Evolutionary conservation across 2,329 filamentous ascomycete genomes (phyloP).

Genomic region (Akanthomyces dipterigenus): DNA sequence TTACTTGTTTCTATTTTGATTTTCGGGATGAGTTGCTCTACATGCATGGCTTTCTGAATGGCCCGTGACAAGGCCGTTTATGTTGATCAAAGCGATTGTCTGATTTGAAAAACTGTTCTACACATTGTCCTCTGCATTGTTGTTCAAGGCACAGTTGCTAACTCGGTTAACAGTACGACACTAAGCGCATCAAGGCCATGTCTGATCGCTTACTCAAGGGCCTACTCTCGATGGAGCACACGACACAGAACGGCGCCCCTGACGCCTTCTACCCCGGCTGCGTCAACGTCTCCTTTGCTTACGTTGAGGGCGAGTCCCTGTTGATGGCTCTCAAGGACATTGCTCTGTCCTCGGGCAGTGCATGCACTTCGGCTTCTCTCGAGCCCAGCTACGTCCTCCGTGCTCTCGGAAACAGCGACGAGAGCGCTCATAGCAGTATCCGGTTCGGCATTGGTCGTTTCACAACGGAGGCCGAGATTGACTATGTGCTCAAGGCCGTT

Average conservation of each 20-base stretch:
- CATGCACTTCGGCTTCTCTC: conserved; percentile 92
- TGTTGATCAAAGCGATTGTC: conserved; percentile 64
- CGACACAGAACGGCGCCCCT: conserved; percentile 79
- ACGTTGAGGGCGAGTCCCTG: conserved; percentile 95
- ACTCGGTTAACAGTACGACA: conserved; percentile 66
- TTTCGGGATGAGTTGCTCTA: conserved; percentile 72
- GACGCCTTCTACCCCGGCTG: conserved; percentile 87
- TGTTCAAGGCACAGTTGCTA: background rate
- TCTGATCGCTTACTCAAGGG: conserved; percentile 80
- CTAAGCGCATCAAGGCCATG: conserved; percentile 72
- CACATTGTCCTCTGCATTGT: conserved; percentile 12
- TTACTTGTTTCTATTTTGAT: conserved; percentile 18
- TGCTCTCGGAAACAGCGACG: conserved; percentile 90
- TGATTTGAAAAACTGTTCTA: conserved; percentile 33
- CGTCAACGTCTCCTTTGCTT: conserved; percentile 97
- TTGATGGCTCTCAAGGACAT: conserved; percentile 99
- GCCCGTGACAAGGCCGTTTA: conserved; percentile 50
- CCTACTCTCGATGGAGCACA: conserved; percentile 85
- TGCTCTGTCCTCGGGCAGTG: conserved; percentile 90
- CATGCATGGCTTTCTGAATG: conserved; percentile 90
- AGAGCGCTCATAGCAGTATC: conserved; percentile 96
- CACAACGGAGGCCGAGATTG: conserved; percentile 90
- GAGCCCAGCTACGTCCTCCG: conserved; percentile 95
- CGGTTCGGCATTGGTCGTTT: conserved; percentile 96
- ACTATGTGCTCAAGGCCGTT: conserved; percentile 95